Conservation (phyloP, 2,329 filamentous ascomycete species). For the Ophiostoma sp. region DNA sequence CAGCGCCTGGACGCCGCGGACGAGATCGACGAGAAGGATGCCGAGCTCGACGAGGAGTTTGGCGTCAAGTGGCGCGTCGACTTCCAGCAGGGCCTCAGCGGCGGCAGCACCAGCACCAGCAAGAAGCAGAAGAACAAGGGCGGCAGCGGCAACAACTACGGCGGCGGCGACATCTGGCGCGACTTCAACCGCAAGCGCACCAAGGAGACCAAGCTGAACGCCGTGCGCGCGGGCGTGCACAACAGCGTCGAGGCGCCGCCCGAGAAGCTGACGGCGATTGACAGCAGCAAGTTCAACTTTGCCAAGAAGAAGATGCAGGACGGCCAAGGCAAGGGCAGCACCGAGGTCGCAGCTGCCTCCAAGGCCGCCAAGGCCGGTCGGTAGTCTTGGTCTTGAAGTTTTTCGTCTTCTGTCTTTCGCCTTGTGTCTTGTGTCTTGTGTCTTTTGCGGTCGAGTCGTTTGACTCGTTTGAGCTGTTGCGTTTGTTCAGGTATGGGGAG, state of each 20-base stretch:
- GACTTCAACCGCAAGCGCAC: slow-evolving; percentile 62
- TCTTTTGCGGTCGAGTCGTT: background rate
- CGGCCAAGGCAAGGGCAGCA: slow-evolving; percentile 11
- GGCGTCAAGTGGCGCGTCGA: slow-evolving; percentile 47
- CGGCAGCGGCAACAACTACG: slow-evolving; percentile 16
- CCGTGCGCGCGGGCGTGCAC: slow-evolving; percentile 39
- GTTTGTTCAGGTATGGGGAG: background rate
- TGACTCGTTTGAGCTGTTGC: background rate
- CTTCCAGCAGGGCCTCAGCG: slow-evolving; percentile 33
- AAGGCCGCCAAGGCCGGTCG: background rate
- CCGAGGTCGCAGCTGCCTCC: background rate
- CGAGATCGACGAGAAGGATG: slow-evolving; percentile 56
- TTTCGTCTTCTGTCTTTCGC: background rate
- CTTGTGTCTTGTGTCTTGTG: background rate
- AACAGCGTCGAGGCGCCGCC: slow-evolving; percentile 72
- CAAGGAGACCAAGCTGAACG: slow-evolving; percentile 27
- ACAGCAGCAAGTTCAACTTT: slow-evolving; percentile 57
- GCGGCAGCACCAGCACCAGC: slow-evolving; percentile 28
- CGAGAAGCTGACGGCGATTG: slow-evolving; percentile 54
- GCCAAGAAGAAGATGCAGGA: slow-evolving; percentile 16
- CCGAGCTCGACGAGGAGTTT: slow-evolving; percentile 52
- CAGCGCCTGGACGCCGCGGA: slow-evolving; percentile 61
- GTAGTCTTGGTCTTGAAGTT: background rate
- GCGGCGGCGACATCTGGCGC: slow-evolving; percentile 62
- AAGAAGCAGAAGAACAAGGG: slow-evolving; percentile 43